These are phyloP conservation scores for Aspergillus pseudoviridinutans DNA, from an alignment of 2,329 filamentous ascomycete species.

Conservation along the genomic window DNA sequence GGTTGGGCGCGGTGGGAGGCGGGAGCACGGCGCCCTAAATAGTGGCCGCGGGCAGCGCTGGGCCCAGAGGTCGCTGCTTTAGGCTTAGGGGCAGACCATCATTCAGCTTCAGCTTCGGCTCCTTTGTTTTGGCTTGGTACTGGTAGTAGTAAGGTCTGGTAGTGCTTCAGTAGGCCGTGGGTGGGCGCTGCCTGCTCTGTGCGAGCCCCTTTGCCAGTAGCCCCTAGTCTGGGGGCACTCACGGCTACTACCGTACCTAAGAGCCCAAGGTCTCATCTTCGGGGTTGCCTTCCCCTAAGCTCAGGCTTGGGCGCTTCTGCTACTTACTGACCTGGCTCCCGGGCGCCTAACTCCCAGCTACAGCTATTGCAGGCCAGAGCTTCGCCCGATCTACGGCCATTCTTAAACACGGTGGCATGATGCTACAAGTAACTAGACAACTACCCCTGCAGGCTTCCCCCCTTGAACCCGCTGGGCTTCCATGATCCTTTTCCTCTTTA, in stretches of 20 bases:
- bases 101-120: neutral
- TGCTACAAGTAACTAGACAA: neutral
- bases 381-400: neutral
- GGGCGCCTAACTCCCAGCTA: neutral
- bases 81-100: constrained; percentile 10
- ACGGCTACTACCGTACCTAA: no score
- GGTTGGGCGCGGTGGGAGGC: constrained; percentile 12
- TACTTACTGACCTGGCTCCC: neutral
- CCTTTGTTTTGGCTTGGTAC: neutral
- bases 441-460: neutral
- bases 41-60: constrained; percentile 7
- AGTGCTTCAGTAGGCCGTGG: no score
- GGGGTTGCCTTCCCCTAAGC: neutral
- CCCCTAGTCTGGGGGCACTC: no score
- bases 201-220: no score
- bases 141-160: no score
- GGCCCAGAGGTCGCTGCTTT: constrained; percentile 14
- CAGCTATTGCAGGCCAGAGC: neutral
- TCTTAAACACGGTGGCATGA: neutral
- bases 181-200: no score
- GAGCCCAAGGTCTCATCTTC: neutral
- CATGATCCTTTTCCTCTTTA: neutral
- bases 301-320: neutral
- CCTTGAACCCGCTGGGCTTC: neutral
- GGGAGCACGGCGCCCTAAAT: constrained; percentile 16